phyloP scores from a whole-genome alignment of 345 rosid genomes.

The Anacardium occidentale region DNA sequence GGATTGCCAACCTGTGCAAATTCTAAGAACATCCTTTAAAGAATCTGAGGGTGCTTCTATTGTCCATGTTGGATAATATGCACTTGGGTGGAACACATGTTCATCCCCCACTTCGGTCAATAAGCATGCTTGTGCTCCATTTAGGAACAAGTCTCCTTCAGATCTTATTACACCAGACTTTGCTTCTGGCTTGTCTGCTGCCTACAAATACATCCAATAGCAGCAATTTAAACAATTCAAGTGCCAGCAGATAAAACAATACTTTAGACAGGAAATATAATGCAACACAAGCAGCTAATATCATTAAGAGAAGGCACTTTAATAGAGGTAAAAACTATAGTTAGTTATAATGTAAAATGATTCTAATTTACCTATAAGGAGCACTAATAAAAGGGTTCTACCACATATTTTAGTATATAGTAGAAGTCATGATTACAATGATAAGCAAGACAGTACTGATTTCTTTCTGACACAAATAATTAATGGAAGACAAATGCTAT shows the following conservation, averaged over 20 bases:
- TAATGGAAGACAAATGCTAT: too few relatives aligned
- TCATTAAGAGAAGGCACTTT: neutral
- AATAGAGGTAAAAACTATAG: neutral
- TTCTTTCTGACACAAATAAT: neutral
- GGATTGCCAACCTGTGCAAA: slow-evolving; percentile 70
- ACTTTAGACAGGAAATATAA: neutral
- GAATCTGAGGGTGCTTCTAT: slow-evolving; percentile 54
- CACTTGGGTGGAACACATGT: slow-evolving; percentile 56
- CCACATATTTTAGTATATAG: neutral
- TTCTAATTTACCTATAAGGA: neutral
- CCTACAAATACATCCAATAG: slow-evolving; percentile 35
- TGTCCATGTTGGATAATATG: slow-evolving; percentile 56
- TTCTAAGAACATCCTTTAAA: slow-evolving; percentile 47
- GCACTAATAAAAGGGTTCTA: neutral
- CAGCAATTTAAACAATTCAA: slow-evolving; percentile 10
- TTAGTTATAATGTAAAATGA: neutral
- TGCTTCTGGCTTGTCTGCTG: slow-evolving; percentile 53
- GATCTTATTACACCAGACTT: slow-evolving; percentile 57
- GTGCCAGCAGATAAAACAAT: neutral
- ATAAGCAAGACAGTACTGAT: neutral
- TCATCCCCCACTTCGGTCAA: slow-evolving; percentile 42
- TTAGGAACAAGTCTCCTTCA: slow-evolving; percentile 58
- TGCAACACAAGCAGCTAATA: neutral
- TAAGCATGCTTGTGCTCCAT: slow-evolving; percentile 52
- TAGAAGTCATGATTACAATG: neutral